phyloP scores from a whole-genome alignment of 2,329 filamentous ascomycete species.

The Verticillium albo-atrum region DNA sequence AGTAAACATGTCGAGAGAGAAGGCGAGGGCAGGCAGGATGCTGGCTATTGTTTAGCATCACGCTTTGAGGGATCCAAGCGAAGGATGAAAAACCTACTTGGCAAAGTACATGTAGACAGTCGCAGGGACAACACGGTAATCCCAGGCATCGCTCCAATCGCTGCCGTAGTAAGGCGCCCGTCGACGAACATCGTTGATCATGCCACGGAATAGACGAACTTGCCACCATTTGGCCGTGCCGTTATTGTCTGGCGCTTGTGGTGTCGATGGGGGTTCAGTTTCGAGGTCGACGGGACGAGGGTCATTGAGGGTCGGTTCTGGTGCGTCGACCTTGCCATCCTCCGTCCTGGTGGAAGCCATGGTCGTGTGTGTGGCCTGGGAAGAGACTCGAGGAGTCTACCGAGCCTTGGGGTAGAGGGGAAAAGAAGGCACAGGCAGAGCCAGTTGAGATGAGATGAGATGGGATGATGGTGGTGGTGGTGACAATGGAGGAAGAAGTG shows the following conservation, averaged over 20 bases:
- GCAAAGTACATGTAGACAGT: slow-evolving; percentile 95
- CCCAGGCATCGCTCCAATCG: slow-evolving; percentile 85
- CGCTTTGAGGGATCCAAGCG: too few species aligned
- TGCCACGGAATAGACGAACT: slow-evolving; percentile 70
- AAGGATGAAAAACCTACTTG: slow-evolving; percentile 68
- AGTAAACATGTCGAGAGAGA: slow-evolving; percentile 89
- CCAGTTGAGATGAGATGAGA: not conserved
- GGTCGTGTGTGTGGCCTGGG: not conserved
- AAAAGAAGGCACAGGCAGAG: not conserved
- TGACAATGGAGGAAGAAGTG: not conserved
- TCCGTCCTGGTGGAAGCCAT: not conserved
- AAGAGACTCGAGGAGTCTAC: not conserved
- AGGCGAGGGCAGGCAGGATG: slow-evolving; percentile 81
- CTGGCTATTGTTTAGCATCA: slow-evolving; percentile 45
- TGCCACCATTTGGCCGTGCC: slow-evolving; percentile 61
- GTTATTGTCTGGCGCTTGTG: not conserved
- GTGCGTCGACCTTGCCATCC: not conserved
- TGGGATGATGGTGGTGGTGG: not conserved
- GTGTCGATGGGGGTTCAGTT: not conserved
- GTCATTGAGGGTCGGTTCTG: not conserved
- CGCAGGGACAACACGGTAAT: slow-evolving; percentile 82
- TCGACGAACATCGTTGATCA: slow-evolving; percentile 72
- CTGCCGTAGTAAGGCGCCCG: slow-evolving; percentile 73
- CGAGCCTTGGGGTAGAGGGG: not conserved
- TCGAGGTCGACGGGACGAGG: not conserved